phyloP scores from a whole-genome alignment of 371 early-diverging fungal genomes.

The Mucor circinelloides region DNA sequence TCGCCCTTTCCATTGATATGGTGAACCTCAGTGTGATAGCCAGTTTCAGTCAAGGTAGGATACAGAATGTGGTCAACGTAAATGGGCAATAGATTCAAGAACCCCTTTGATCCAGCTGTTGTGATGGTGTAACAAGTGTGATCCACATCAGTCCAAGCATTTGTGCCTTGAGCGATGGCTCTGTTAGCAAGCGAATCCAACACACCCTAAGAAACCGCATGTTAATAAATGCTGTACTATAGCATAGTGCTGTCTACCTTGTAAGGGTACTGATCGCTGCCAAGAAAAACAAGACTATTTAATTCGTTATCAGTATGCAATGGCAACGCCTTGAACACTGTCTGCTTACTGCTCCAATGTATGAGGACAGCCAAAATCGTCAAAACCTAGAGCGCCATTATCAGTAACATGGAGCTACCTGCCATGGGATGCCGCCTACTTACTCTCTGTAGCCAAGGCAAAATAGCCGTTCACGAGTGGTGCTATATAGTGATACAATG shows the following conservation, averaged over 20 bases:
- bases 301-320: not conserved
- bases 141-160: constrained; percentile 68
- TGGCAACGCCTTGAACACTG: not conserved
- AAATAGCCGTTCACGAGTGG: constrained; percentile 72
- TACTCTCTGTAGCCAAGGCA: constrained; percentile 69
- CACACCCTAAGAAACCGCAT: constrained; percentile 50
- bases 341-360: constrained; percentile 69
- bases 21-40: constrained; percentile 68
- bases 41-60: constrained; percentile 68
- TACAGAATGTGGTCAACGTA: constrained; percentile 73
- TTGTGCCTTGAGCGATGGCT: constrained; percentile 71
- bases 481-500: constrained; percentile 30
- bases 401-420: not conserved
- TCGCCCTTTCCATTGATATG: constrained; percentile 61
- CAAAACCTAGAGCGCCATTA: constrained; percentile 45
- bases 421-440: not conserved
- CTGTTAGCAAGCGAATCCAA: constrained; percentile 72
- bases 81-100: constrained; percentile 58
- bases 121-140: constrained; percentile 70
- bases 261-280: constrained; percentile 71
- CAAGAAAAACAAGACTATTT: constrained; percentile 66
- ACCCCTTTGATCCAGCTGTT: constrained; percentile 72
- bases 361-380: constrained; percentile 73
- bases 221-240: not conserved
- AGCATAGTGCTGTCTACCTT: constrained; percentile 40